Evolutionary conservation across 768 basidiomycete genomes (phyloP).

Genomic region (Leccinum barrowsii): DNA sequence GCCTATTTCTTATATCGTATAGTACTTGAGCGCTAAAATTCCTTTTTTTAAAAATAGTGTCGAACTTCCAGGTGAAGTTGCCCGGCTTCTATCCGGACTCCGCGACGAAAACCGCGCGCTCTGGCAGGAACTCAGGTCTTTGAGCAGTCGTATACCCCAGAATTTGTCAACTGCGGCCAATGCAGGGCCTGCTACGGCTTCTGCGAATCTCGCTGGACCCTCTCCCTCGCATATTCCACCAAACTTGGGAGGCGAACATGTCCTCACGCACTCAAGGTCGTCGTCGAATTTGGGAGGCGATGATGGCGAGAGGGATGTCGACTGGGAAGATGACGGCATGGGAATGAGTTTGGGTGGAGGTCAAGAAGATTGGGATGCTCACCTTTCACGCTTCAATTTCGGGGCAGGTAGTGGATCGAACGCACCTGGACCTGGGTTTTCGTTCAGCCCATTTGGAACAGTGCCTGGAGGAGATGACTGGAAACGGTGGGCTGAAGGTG

Average conservation of each 20-base stretch:
- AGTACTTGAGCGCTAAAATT: constrained; percentile 1
- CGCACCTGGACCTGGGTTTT: constrained; percentile 10
- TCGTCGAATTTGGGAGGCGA: constrained; percentile 28
- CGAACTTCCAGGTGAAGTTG: constrained; percentile 78
- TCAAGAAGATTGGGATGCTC: constrained; percentile 27
- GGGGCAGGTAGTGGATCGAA: constrained; percentile 10
- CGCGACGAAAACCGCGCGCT: constrained; percentile 69
- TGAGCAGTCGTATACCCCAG: constrained; percentile 24
- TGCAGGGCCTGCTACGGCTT: neutral
- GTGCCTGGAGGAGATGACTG: constrained; percentile 22
- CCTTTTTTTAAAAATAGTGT: constrained; percentile 42
- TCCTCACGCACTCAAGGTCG: constrained; percentile 24
- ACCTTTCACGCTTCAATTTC: constrained; percentile 14
- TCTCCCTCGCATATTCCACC: constrained; percentile 4
- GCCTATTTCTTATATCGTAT: neutral
- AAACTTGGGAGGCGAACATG: constrained; percentile 14
- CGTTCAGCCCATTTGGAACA: constrained; percentile 8
- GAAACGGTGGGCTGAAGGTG: constrained; percentile 28
- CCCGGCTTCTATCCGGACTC: constrained; percentile 51
- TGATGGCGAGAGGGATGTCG: constrained; percentile 23
- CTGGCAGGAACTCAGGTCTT: constrained; percentile 34
- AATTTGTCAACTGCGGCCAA: neutral
- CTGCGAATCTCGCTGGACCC: constrained; percentile 9
- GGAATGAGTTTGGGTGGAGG: constrained; percentile 9
- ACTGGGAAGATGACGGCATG: constrained; percentile 29